Evolutionary conservation across 805 yeast species (phyloP), one percentile per base, ranked within the genome.

Genomic region (Blastobotrys robertii): DNA sequence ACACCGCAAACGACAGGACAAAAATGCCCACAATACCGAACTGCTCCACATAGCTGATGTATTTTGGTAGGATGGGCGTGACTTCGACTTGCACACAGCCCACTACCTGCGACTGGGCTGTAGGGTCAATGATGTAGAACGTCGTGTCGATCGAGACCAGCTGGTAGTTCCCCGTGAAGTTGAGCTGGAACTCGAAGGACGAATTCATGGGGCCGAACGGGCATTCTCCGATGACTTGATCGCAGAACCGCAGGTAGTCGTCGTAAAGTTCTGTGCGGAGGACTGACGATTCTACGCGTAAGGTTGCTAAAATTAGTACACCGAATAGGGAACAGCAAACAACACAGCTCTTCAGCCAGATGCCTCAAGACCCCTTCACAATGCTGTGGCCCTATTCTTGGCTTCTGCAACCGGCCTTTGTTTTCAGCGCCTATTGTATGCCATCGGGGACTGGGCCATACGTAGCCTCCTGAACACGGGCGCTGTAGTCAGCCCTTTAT

Each of bases 81-180:
- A 74, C 68, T 48, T 67, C 66, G 4, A 72, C 58, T 12, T 58
- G 51, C 14, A 69, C 58, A 47, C 84, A 80, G 1, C 75, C 77
- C 8, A 78, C 52, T 9, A 56, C 47, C 11, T 41, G 33, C 2
- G 62, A 58, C 25, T 48, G 47, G 5, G 41, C 44, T 4, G 50
- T 35, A 8, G 62, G 53, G 32, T 49, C 51, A n/a, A 60, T 52
- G 29, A 59, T 55, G 29, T 44, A 46, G 11, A 59, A 39, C 11
- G 48, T 44, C 29, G 59, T 49, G 30, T 50, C 46, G 12, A 58
- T 29, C 3, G 55, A 44, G 5, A 57, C 50, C 3, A 50, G 53
- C 38, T 47, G 53, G 42, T 48, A 44, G 12, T 50, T 50, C 6
- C 37, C 30, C 14, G 48, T 38, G 22, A 57, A 32, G 28, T 40